A percentile compares a stretch with the other conserved stretches of the same genome.
Evolutionary conservation across 176 grass and related monocot genomes (phyloP).

Genomic region (Zoysia pacifica): DNA sequence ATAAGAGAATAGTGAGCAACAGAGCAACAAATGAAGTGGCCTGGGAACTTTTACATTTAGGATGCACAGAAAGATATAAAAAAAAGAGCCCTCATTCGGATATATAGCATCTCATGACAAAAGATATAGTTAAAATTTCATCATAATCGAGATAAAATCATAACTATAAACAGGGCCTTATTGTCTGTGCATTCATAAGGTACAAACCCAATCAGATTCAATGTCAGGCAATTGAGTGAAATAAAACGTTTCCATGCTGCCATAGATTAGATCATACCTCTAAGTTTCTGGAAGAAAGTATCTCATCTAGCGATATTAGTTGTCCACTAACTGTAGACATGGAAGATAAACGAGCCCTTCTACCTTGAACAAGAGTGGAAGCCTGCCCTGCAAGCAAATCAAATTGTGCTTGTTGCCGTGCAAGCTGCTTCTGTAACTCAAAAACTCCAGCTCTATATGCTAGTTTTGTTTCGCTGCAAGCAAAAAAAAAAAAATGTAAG

Average conservation of each 20-base stretch:
- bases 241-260: slow-evolving; percentile 2
- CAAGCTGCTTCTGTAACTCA: slow-evolving; percentile 93
- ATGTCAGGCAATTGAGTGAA: slow-evolving; percentile 28
- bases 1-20: not conserved
- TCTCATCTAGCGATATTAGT: slow-evolving; percentile 74
- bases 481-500: not conserved
- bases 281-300: slow-evolving; percentile 79
- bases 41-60: not conserved
- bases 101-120: slow-evolving; percentile 2
- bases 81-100: not conserved
- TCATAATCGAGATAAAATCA: not conserved
- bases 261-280: slow-evolving; percentile 57
- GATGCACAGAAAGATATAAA: slow-evolving; percentile 18
- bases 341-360: slow-evolving; percentile 68
- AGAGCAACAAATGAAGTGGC: slow-evolving; percentile 3
- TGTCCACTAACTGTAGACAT: slow-evolving; percentile 81
- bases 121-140: not conserved
- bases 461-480: slow-evolving; percentile 86
- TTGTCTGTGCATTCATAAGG: not conserved
- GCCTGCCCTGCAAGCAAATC: slow-evolving; percentile 93
- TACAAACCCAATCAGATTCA: slow-evolving; percentile 3
- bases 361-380: slow-evolving; percentile 89
- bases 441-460: slow-evolving; percentile 84
- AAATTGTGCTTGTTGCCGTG: slow-evolving; percentile 78
- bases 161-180: not conserved